Evolutionary conservation across 2,329 filamentous ascomycete genomes (phyloP).

Genomic region (Venturia nashicola): DNA sequence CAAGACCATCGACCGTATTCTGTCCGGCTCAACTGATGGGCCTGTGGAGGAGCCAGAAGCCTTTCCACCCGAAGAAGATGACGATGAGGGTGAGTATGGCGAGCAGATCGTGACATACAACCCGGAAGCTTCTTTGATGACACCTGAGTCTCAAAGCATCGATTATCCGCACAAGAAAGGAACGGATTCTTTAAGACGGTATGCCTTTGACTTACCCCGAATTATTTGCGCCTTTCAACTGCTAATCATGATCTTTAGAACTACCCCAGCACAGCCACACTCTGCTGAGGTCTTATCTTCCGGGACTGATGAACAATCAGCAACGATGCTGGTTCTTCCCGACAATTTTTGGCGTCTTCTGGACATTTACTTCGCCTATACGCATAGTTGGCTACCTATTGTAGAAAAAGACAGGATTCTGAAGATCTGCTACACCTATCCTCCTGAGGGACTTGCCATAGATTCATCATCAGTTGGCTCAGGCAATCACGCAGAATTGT

Average conservation of each 20-base stretch:
- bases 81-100: background rate
- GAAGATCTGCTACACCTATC: constrained; percentile 43
- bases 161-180: background rate
- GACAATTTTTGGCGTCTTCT: constrained; percentile 47
- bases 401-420: constrained; percentile 54
- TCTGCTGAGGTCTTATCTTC: background rate
- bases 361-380: constrained; percentile 64
- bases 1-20: constrained; percentile 48
- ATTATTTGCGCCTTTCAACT: background rate
- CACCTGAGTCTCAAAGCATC: constrained; percentile 5
- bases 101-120: background rate
- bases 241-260: background rate
- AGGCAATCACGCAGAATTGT: constrained; percentile 31
- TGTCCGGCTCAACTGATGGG: constrained; percentile 31
- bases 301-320: too few relatives aligned
- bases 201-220: background rate
- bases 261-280: background rate
- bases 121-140: background rate
- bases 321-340: constrained; percentile 29
- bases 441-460: constrained; percentile 27
- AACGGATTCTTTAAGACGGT: background rate
- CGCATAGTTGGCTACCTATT: constrained; percentile 65
- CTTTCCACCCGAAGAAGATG: background rate
- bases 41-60: background rate
- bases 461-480: constrained; percentile 16